phyloP scores from a whole-genome alignment of 148 eudicot genomes.

The Pouteria glomerata region DNA sequence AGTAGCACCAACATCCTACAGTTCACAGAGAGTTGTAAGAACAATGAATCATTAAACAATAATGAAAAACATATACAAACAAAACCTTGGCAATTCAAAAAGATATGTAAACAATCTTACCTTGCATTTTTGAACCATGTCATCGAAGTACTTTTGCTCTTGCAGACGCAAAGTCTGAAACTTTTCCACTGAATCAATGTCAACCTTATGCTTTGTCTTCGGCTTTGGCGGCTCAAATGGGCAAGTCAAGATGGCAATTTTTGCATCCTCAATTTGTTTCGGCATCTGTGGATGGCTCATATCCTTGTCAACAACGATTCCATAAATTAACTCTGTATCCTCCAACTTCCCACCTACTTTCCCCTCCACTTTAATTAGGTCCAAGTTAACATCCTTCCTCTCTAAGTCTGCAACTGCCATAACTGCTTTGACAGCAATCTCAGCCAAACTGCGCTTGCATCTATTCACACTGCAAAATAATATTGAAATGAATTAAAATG shows the following conservation, averaged over 20 bases:
- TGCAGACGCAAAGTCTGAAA: constrained; percentile 84
- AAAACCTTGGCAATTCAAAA: no score
- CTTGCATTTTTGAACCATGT: constrained; percentile 97
- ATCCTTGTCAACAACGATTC: constrained; percentile 92
- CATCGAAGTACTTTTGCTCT: constrained; percentile 90
- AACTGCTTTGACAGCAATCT: constrained; percentile 94
- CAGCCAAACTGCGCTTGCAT: constrained; percentile 92
- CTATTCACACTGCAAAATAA: constrained; percentile 77
- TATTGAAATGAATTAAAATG: constrained; percentile 4
- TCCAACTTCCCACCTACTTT: constrained; percentile 97
- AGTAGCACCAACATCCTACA: constrained; percentile 96
- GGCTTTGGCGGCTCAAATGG: constrained; percentile 99
- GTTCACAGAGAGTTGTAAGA: background rate
- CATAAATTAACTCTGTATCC: constrained; percentile 95
- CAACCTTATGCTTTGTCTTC: constrained; percentile 99
- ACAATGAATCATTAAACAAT: no score
- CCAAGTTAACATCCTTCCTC: constrained; percentile 93
- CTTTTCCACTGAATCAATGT: constrained; percentile 91
- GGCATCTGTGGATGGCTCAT: constrained; percentile 99
- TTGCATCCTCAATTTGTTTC: constrained; percentile 77
- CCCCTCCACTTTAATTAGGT: constrained; percentile 90
- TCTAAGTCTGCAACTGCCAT: constrained; percentile 97
- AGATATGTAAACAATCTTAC: constrained; percentile 42
- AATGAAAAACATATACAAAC: no score
- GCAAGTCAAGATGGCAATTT: constrained; percentile 90